Conservation (phyloP, 1,139 yeast species). For the Yamadazyma songkhlaensis region DNA sequence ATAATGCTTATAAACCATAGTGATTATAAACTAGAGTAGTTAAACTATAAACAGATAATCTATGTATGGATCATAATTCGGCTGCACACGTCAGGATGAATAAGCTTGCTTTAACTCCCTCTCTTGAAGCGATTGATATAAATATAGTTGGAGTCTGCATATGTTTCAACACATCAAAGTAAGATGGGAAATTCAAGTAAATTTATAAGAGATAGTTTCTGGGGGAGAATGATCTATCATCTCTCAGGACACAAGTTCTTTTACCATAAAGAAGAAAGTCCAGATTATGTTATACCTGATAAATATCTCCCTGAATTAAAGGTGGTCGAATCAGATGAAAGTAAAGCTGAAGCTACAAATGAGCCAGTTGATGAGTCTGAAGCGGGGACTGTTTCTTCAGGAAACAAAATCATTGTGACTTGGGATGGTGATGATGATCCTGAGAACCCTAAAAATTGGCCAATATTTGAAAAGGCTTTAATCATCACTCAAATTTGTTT, state of each 20-base stretch:
- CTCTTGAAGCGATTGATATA: too few species aligned
- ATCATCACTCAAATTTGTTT: slow-evolving; percentile 40
- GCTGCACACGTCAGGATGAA: too few species aligned
- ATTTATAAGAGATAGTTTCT: slow-evolving; percentile 31
- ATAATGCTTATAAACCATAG: too few species aligned
- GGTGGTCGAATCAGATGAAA: not conserved
- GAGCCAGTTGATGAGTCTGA: too few species aligned
- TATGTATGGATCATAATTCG: too few species aligned
- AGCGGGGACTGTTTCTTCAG: too few species aligned
- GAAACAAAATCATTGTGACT: slow-evolving; percentile 17
- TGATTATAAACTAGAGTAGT: too few species aligned
- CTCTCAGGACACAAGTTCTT: slow-evolving; percentile 28
- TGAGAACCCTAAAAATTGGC: slow-evolving; percentile 60
- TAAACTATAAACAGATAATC: too few species aligned
- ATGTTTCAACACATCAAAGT: too few species aligned
- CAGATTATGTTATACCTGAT: slow-evolving; percentile 31
- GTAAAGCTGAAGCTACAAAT: not conserved
- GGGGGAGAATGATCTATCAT: slow-evolving; percentile 30
- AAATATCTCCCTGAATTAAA: slow-evolving; percentile 19
- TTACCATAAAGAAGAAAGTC: slow-evolving; percentile 27
- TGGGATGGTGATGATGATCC: slow-evolving; percentile 53
- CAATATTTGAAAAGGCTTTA: slow-evolving; percentile 31
- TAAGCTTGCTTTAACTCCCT: too few species aligned
- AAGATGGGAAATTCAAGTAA: too few species aligned
- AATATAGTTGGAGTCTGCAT: too few species aligned